These are phyloP conservation scores for Lachancea sp. DNA, from an alignment of 805 yeast species.

Conservation along the genomic window DNA sequence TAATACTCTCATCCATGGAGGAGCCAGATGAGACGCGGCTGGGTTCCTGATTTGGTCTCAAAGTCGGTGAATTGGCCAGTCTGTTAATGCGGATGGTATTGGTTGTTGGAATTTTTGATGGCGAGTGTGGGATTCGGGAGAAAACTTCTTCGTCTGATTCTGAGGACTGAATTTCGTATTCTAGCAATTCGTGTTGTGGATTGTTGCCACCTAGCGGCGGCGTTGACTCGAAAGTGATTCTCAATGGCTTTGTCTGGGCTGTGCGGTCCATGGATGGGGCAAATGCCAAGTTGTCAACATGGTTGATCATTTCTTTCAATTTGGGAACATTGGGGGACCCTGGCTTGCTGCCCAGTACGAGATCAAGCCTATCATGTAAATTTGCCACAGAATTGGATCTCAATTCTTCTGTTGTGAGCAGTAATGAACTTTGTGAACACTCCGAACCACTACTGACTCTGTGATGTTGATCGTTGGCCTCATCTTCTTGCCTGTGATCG, in stretches of 20 bases:
- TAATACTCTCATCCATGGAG: slow-evolving; percentile 19
- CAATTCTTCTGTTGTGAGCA: slow-evolving; percentile 13
- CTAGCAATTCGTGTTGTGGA: slow-evolving; percentile 7
- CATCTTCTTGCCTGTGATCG: background rate
- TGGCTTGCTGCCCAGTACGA: slow-evolving; percentile 11
- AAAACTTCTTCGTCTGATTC: slow-evolving; percentile 7
- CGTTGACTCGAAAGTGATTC: slow-evolving; percentile 21
- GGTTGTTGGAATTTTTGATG: slow-evolving; percentile 25
- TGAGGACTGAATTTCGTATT: slow-evolving; percentile 9
- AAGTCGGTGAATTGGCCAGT: slow-evolving; percentile 8
- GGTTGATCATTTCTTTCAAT: slow-evolving; percentile 17
- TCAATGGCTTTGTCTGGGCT: slow-evolving; percentile 3
- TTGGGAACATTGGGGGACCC: slow-evolving; percentile 10
- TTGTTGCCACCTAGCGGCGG: slow-evolving; percentile 14
- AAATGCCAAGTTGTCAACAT: slow-evolving; percentile 4
- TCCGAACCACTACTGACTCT: slow-evolving; percentile 7
- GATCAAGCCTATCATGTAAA: slow-evolving; percentile 12
- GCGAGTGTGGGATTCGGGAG: slow-evolving; percentile 15
- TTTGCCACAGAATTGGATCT: slow-evolving; percentile 14
- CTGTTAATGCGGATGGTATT: slow-evolving; percentile 23
- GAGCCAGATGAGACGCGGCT: slow-evolving; percentile 25
- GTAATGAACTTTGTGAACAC: slow-evolving; percentile 9
- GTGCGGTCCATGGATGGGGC: background rate
- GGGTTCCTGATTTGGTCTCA: slow-evolving; percentile 11
- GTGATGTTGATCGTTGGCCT: slow-evolving; percentile 6